Base-by-base conservation (phyloP, 75 land plant genomes). In the Pinus albicaulis region DNA sequence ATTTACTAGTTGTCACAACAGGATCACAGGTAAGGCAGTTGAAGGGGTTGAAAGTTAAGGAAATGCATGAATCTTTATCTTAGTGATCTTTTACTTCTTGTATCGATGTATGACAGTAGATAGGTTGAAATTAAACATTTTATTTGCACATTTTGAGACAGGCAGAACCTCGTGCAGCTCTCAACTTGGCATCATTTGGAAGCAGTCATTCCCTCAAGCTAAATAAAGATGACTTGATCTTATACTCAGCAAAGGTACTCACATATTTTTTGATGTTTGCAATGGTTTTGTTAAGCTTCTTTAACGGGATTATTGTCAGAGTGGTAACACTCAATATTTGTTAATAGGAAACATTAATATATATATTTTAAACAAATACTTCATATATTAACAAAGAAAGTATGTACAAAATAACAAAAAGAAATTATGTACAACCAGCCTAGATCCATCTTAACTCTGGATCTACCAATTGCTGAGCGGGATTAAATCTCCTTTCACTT, bases 161-260 rank as follows among this genome's bases (percentile, higher is more conserved):
- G 99, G 99, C 92, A 81, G 99, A 97, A 79, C 93, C 99, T 58
- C 93, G 99, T 78, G 98, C 98, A 66, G 95, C 98, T 59, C 69
- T 97, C 60, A 97, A 94, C 86, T 86, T 97, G 74, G 99, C 99
- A 53, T 94, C 99, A 24, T 85, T 83, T 86, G 98, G 98, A 59
- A 73, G 91, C 70, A 91, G 98, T 74, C 99, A 93, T 55, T 80
- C 90, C 14, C 90, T 97, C 71, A 97, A 97, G 78, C 78, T 97
- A 60, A 81, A 52, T 79, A 92, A 94, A 74, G 99, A 97, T 57
- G 99, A 94, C 79, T 44, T 92, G 14, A 87, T 97, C 71, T 81
- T 97, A 34, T 97, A 97, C 76, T 97, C 99, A 57, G 98, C 98
- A 3, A 95, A 95, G 99, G 99, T 96, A 80, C 5, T 36, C 36